These are phyloP conservation scores for Xylaria grammica DNA, from an alignment of 495 filamentous ascomycete species.

Conservation along the genomic window DNA sequence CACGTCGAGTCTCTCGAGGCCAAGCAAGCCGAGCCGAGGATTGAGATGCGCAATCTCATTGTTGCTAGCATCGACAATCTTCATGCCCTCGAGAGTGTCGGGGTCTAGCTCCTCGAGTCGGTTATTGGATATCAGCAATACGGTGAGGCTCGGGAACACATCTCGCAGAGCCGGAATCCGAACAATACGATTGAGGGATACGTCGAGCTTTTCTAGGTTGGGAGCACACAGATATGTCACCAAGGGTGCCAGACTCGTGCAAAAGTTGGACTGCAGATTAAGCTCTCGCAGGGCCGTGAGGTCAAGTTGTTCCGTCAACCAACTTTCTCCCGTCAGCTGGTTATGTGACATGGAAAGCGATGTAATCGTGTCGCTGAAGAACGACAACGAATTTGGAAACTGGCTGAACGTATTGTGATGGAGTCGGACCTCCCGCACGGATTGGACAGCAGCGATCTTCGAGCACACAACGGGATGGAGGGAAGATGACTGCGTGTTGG, in stretches of 20 bases:
- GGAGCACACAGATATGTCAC: constrained; percentile 69
- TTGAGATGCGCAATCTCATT: constrained; percentile 82
- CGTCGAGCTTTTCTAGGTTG: constrained; percentile 72
- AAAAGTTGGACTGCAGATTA: constrained; percentile 70
- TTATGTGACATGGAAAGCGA: constrained; percentile 82
- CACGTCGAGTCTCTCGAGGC: constrained; percentile 63
- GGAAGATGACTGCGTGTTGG: constrained; percentile 63
- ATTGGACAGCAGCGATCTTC: constrained; percentile 52
- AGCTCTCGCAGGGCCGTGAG: constrained; percentile 78
- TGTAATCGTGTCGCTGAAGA: constrained; percentile 71
- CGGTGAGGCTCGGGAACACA: constrained; percentile 68
- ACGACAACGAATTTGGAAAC: constrained; percentile 70
- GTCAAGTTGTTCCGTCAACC: constrained; percentile 64
- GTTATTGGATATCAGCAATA: constrained; percentile 78
- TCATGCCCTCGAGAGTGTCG: constrained; percentile 74
- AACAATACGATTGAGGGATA: constrained; percentile 78
- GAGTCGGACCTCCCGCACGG: constrained; percentile 63
- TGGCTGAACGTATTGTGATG: constrained; percentile 75
- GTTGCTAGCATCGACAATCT: constrained; percentile 75
- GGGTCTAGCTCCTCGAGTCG: constrained; percentile 72
- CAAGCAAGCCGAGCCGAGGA: constrained; percentile 75
- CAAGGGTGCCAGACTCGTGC: constrained; percentile 69
- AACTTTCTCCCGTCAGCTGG: constrained; percentile 63
- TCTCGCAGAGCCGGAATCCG: constrained; percentile 61
- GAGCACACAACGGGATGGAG: constrained; percentile 59